A percentile compares a stretch with the other conserved stretches of the same genome.
These are phyloP conservation scores for Arthrobotrys sphaeroides DNA, from an alignment of 2,329 filamentous ascomycete species.

Conservation along the genomic window DNA sequence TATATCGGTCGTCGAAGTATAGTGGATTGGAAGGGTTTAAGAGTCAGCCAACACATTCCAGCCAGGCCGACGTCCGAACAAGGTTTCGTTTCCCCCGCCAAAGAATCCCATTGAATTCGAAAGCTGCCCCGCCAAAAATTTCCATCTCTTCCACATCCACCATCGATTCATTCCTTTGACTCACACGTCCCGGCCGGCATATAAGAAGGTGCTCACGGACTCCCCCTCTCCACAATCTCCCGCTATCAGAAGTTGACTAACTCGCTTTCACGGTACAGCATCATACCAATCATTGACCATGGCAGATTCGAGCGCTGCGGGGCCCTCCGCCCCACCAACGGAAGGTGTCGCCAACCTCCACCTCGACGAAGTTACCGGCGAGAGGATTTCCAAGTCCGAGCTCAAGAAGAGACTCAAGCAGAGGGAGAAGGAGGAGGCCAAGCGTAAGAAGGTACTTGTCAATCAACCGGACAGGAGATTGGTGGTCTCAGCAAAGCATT, in stretches of 20 bases:
- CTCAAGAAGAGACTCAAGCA: constrained; percentile 97
- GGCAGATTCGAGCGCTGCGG: constrained; percentile 61
- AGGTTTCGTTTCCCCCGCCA: not conserved
- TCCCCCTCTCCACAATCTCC: not conserved
- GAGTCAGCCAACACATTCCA: constrained; percentile 1
- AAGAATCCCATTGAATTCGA: not conserved
- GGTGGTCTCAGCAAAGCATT: too few relatives aligned
- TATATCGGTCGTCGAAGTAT: not conserved
- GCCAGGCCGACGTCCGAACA: not conserved
- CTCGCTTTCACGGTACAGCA: not conserved
- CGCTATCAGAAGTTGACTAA: not conserved
- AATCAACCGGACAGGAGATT: not conserved
- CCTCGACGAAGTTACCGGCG: constrained; percentile 91
- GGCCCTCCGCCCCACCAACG: constrained; percentile 50
- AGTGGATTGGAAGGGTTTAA: not conserved
- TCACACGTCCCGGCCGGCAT: constrained; percentile 21
- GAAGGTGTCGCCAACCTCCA: constrained; percentile 71
- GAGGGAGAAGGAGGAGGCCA: constrained; percentile 73
- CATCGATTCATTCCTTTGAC: constrained; percentile 13
- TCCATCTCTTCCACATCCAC: not conserved
- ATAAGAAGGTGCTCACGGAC: not conserved
- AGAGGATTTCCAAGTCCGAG: constrained; percentile 83
- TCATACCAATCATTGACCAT: constrained; percentile 15
- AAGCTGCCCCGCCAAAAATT: constrained; percentile 41
- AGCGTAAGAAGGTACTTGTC: constrained; percentile 73